Conservation (phyloP, 1,284 basidiomycete species). For the Uromyces viciae-fabae region DNA sequence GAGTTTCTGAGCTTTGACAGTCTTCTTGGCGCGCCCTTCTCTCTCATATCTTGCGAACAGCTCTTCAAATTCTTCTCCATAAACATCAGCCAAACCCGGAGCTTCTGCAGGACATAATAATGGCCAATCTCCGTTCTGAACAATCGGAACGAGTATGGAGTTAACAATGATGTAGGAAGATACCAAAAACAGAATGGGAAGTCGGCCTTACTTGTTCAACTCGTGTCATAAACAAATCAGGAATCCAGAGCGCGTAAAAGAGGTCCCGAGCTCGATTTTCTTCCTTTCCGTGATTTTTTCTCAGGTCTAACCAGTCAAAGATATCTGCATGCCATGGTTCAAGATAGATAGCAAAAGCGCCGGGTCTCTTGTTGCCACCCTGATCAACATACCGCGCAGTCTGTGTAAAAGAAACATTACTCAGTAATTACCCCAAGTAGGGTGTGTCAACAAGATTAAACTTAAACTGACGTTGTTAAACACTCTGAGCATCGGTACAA, state of each 20-base stretch:
- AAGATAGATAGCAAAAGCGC: constrained; percentile 95
- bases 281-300: constrained; percentile 99
- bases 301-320: constrained; percentile 94
- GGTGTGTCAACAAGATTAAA: not conserved
- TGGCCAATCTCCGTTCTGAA: constrained; percentile 77
- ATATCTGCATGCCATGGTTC: constrained; percentile 98
- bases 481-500: constrained; percentile 97
- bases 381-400: constrained; percentile 99
- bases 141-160: constrained; percentile 67
- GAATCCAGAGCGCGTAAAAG: constrained; percentile 98
- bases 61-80: constrained; percentile 84
- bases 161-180: too few species aligned
- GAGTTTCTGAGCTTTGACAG: constrained; percentile 91
- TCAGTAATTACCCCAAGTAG: too few species aligned
- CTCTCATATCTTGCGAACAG: constrained; percentile 87
- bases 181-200: constrained; percentile 6
- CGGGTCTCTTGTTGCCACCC: constrained; percentile 98
- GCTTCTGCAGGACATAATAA: constrained; percentile 98
- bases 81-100: constrained; percentile 81
- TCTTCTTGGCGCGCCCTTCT: constrained; percentile 81
- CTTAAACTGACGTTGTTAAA: constrained; percentile 68
- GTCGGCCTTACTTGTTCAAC: constrained; percentile 60
- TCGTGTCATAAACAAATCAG: constrained; percentile 73
- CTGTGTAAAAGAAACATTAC: not conserved
- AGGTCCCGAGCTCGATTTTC: constrained; percentile 94